Percentiles rank a stretch among this genome's conserved stretches.
Conservation (phyloP, 495 filamentous ascomycete species). For the Thozetella sp. region DNA sequence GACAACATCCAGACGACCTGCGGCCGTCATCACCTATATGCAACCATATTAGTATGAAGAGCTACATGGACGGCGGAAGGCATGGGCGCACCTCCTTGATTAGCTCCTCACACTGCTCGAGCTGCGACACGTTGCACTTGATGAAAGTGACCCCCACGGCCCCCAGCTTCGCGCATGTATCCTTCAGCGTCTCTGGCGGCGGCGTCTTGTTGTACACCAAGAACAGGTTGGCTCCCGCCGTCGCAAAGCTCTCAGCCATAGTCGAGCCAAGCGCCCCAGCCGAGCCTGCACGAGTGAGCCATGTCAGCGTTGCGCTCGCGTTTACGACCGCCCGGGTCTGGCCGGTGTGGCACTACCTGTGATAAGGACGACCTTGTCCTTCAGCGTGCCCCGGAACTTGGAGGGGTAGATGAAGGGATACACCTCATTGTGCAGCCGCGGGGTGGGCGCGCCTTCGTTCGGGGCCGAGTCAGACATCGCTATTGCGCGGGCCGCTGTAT, state of each 20-base stretch:
- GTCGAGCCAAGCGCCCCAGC: constrained; percentile 26
- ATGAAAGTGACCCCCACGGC: constrained; percentile 21
- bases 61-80: not conserved
- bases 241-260: constrained; percentile 33
- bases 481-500: too few relatives aligned
- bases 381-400: constrained; percentile 27
- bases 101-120: constrained; percentile 23
- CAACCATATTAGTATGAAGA: not conserved
- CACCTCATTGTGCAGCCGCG: constrained; percentile 29
- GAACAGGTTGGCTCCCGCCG: constrained; percentile 28
- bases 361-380: constrained; percentile 27
- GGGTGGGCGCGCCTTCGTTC: constrained; percentile 4
- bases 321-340: too few relatives aligned
- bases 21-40: constrained; percentile 8
- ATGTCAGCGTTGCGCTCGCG: not conserved
- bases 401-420: constrained; percentile 30
- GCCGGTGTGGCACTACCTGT: constrained; percentile 15
- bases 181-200: constrained; percentile 18
- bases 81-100: constrained; percentile 17
- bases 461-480: not conserved
- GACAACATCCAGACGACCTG: constrained; percentile 23
- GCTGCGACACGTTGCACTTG: constrained; percentile 25
- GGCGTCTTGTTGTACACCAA: constrained; percentile 33
- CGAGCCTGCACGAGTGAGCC: constrained; percentile 14
- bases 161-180: constrained; percentile 18